These are phyloP conservation scores for Mitragyna speciosa DNA, from an alignment of 257 asterid species.

Conservation along the genomic window DNA sequence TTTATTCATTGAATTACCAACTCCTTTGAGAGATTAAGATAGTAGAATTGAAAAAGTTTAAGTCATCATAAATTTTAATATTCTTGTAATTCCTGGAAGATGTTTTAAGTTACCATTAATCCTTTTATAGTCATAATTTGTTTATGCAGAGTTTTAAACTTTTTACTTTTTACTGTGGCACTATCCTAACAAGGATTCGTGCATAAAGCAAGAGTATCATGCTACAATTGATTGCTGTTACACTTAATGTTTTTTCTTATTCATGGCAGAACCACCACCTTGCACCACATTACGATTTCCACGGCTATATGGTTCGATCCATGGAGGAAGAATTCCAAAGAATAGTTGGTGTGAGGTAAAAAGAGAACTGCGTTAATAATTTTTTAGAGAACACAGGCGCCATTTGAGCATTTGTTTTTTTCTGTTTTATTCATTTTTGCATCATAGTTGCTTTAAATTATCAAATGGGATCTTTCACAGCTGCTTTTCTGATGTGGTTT, in stretches of 20 bases:
- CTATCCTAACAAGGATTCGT: neutral
- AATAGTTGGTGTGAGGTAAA: slow-evolving; percentile 96
- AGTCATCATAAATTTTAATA: neutral
- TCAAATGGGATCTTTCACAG: neutral
- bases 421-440: neutral
- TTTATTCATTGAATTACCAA: neutral
- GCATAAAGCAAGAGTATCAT: neutral
- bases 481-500: slow-evolving; percentile 26
- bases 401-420: neutral
- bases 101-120: neutral
- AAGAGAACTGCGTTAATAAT: slow-evolving; percentile 6
- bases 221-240: slow-evolving; percentile 9
- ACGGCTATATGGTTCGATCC: slow-evolving; percentile 99
- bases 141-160: neutral
- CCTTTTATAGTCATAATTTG: neutral
- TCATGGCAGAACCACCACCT: slow-evolving; percentile 99
- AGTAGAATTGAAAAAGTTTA: neutral
- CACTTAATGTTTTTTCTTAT: slow-evolving; percentile 41
- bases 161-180: neutral
- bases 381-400: neutral
- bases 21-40: neutral
- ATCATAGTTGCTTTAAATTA: neutral
- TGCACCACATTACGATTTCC: slow-evolving; percentile 90
- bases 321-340: slow-evolving; percentile 99
- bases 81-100: neutral